Percentiles rank a stretch among this genome's conserved stretches.
These are phyloP conservation scores for Cyphellophora europaea DNA, from an alignment of 2,329 filamentous ascomycete species.

Conservation along the genomic window DNA sequence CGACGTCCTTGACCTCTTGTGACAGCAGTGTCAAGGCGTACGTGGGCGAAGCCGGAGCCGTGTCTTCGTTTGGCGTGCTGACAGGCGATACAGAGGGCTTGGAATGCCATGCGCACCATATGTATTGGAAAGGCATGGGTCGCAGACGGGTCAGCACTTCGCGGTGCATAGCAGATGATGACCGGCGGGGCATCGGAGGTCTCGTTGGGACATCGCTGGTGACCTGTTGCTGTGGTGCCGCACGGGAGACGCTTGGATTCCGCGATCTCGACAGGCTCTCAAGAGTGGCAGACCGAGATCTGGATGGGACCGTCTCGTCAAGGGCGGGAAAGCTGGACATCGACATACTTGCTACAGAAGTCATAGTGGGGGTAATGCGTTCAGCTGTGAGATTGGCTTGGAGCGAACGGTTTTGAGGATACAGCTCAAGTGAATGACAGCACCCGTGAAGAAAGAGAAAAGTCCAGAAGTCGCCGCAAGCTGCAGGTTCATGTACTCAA, in stretches of 20 bases:
- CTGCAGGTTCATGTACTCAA: not conserved
- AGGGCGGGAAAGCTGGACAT: not conserved
- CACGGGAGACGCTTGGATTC: conserved; percentile 30
- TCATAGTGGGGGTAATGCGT: not conserved
- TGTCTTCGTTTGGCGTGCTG: not conserved
- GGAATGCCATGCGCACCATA: conserved; percentile 40
- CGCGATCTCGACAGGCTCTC: not conserved
- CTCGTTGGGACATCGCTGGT: conserved; percentile 1
- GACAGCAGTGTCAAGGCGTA: conserved; percentile 28
- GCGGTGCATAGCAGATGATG: conserved; percentile 28
- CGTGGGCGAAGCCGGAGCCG: conserved; percentile 6
- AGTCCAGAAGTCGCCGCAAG: not conserved
- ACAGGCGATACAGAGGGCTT: conserved; percentile 24
- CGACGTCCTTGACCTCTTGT: conserved; percentile 32
- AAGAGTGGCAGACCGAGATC: not conserved
- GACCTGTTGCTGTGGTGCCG: conserved; percentile 39
- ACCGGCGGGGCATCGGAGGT: conserved; percentile 18
- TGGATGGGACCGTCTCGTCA: not conserved
- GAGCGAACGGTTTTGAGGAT: not conserved
- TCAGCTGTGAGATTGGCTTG: no score
- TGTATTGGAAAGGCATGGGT: conserved; percentile 37
- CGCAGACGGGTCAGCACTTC: conserved; percentile 36
- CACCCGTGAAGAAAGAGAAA: not conserved
- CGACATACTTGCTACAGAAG: not conserved
- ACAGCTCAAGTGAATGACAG: not conserved